Conservation (phyloP, 345 rosid species). For the Melaleuca quinquenervia region DNA sequence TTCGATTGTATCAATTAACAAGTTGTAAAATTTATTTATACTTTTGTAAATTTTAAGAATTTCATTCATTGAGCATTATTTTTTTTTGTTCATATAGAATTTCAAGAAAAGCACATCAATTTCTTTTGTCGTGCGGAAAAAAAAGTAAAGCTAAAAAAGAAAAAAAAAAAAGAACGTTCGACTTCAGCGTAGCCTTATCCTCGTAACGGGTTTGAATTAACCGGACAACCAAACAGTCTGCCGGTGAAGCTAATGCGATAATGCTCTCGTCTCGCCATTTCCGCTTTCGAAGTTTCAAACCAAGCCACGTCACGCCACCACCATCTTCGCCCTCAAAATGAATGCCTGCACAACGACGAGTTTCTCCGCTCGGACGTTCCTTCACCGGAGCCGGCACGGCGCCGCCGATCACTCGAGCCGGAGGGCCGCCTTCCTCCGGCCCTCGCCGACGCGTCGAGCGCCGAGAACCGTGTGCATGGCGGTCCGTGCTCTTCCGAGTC, state of each 20-base stretch:
- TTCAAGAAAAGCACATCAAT: not conserved
- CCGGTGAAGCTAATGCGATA: not conserved
- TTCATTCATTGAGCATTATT: too few relatives aligned
- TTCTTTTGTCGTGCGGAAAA: not conserved
- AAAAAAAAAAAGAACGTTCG: not conserved
- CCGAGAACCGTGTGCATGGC: conserved; percentile 79
- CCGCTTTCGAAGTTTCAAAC: not conserved
- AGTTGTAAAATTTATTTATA: too few relatives aligned
- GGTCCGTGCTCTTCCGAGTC: conserved; percentile 24
- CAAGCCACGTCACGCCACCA: not conserved
- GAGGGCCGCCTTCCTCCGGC: conserved; percentile 8
- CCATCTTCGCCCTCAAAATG: conserved; percentile 8
- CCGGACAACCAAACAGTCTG: not conserved
- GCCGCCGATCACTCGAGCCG: conserved; percentile 5
- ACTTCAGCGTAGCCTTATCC: not conserved
- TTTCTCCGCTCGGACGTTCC: conserved; percentile 30
- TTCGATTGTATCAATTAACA: too few relatives aligned
- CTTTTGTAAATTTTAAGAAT: too few relatives aligned
- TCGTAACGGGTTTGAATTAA: not conserved
- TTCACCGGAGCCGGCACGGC: conserved; percentile 7
- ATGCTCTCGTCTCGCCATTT: not conserved
- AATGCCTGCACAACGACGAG: conserved; percentile 22
- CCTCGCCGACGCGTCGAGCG: conserved; percentile 14
- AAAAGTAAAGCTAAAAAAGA: not conserved
- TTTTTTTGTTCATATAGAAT: not conserved